Conservation (phyloP, 495 filamentous ascomycete genomes). For the Darksidea phi region DNA sequence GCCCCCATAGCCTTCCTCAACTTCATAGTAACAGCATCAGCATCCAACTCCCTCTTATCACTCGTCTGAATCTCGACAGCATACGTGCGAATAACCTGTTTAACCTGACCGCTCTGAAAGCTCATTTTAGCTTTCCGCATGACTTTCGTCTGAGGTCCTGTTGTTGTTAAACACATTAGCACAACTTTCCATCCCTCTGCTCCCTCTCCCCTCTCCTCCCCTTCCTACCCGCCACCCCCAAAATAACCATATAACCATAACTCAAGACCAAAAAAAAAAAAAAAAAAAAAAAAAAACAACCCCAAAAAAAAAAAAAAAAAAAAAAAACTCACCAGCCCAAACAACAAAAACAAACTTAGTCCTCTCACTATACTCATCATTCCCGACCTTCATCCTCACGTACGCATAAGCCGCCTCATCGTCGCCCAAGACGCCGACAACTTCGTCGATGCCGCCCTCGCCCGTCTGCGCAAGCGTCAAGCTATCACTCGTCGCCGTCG, state of each 20-base stretch:
- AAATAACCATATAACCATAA: too few relatives aligned
- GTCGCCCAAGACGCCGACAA: slow-evolving; percentile 48
- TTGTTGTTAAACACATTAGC: not conserved
- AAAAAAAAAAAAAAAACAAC: not conserved
- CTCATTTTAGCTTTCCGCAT: slow-evolving; percentile 60
- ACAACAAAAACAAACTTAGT: slow-evolving; percentile 59
- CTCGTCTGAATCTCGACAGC: slow-evolving; percentile 54
- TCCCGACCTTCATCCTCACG: slow-evolving; percentile 57
- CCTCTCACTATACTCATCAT: slow-evolving; percentile 58
- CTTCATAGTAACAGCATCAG: slow-evolving; percentile 52
- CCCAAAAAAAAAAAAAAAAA: not conserved
- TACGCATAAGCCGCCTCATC: slow-evolving; percentile 56
- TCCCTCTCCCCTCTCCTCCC: too few relatives aligned
- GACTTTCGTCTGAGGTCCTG: slow-evolving; percentile 47
- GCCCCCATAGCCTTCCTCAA: slow-evolving; percentile 58
- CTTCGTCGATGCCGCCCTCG: slow-evolving; percentile 52
- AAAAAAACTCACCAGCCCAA: slow-evolving; percentile 52
- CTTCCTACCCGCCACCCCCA: not conserved
- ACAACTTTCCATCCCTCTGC: too few relatives aligned
- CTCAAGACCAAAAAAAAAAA: too few relatives aligned
- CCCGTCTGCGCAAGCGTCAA: slow-evolving; percentile 51
- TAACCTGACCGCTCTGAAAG: slow-evolving; percentile 58
- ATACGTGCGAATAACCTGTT: slow-evolving; percentile 55
- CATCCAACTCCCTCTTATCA: slow-evolving; percentile 53
- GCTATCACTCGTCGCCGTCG: slow-evolving; percentile 48